Base-by-base conservation (phyloP, 2,329 filamentous ascomycete genomes). In the Neofusicoccum sp. region DNA sequence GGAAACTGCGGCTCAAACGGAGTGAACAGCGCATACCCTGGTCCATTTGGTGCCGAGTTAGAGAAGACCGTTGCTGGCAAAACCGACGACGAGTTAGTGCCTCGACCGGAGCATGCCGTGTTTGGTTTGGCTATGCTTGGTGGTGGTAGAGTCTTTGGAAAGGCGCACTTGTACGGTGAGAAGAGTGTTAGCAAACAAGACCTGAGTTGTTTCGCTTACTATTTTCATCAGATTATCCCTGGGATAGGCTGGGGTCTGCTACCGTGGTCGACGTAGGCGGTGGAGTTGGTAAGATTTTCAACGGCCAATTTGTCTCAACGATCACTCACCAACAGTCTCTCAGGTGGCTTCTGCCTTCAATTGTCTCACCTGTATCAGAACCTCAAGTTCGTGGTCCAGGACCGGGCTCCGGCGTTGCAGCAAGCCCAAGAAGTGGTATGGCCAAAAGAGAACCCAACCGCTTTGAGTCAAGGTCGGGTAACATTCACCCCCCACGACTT, bases 401-500 rank as follows among this genome's bases (percentile, higher is more conserved):
- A 80, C 64, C 72, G 76, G 0, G 64, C 65, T 0, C 65, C 67
- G 0, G 71, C 71, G 2, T 37, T 78, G 5, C 65, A 64, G 6
- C 68, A 71, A 64, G 71, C 62, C 14, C 37, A 70, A 50, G 49
- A 63, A 4, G 66, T 70, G n/a, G 64, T 76, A 4, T 76, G 72
- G 70, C 73, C 72, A 3, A 64, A 64, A 47, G 71, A 75, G 61
- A 73, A 71, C 43, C 67, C 67, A 11, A 50, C 65, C 11, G 49
- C 49, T 14, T 14, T 54, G 34, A 29, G 36, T 16, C 3, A 54
- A 29, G 67, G 66, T n/a, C 72, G 74, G 41, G 70, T 77, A 34
- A 69, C 67, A 5, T 79, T 79, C 64, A 76, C 79, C 65, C 76
- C 76, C 3, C 85, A 89, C 69, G 82, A 87, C 67, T 86, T 89